phyloP scores from a whole-genome alignment of 2,329 filamentous ascomycete species.

The Claviceps purpurea region DNA sequence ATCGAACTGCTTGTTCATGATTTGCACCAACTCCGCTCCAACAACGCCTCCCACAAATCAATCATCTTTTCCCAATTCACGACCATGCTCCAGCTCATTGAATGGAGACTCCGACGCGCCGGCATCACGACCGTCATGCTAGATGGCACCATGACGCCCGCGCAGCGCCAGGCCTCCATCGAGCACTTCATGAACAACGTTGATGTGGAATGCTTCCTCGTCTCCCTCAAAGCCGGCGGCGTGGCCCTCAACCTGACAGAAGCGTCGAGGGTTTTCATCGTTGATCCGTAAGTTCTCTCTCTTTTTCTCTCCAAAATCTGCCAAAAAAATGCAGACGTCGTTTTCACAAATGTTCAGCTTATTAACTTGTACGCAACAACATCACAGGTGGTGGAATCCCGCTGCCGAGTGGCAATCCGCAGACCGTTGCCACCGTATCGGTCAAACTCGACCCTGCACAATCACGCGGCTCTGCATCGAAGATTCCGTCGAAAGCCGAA shows the following conservation, averaged over 20 bases:
- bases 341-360: not conserved
- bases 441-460: slow-evolving; percentile 83
- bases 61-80: slow-evolving; percentile 98
- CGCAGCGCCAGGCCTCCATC: slow-evolving; percentile 84
- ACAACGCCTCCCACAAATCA: slow-evolving; percentile 88
- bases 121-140: slow-evolving; percentile 98
- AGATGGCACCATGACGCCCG: slow-evolving; percentile 92
- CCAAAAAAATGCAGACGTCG: too few species aligned
- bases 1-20: slow-evolving; percentile 95
- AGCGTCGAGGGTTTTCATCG: slow-evolving; percentile 86
- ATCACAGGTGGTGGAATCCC: slow-evolving; percentile 91
- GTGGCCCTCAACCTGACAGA: slow-evolving; percentile 93
- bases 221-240: slow-evolving; percentile 90
- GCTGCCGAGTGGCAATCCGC: slow-evolving; percentile 98
- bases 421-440: slow-evolving; percentile 87
- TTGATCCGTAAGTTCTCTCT: slow-evolving; percentile 64
- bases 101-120: slow-evolving; percentile 92
- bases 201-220: slow-evolving; percentile 89
- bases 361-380: slow-evolving; percentile 12
- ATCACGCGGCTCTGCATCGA: slow-evolving; percentile 94
- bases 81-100: slow-evolving; percentile 90
- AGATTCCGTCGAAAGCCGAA: slow-evolving; percentile 90
- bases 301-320: too few species aligned
- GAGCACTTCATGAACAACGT: slow-evolving; percentile 94
- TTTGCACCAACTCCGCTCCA: slow-evolving; percentile 77